phyloP scores from a whole-genome alignment of 1,284 basidiomycete species.

The Testicularia cyperi region DNA sequence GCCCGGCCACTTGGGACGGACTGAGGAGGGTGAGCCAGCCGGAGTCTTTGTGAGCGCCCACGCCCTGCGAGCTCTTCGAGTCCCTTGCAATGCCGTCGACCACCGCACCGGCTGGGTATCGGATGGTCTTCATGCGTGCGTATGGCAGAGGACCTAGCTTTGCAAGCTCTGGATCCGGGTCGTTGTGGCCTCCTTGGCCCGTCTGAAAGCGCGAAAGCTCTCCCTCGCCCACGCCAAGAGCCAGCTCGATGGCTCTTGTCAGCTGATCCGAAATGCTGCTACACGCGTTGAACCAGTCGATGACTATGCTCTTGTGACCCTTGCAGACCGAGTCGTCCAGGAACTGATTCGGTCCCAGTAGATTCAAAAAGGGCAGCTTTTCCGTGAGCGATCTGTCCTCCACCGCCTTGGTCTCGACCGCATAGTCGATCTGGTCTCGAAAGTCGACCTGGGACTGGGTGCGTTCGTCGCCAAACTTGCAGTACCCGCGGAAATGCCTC shows the following conservation, averaged over 20 bases:
- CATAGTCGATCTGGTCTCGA: slow-evolving; percentile 45
- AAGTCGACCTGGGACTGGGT: slow-evolving; percentile 34
- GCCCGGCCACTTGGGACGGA: slow-evolving; percentile 32
- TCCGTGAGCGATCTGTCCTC: slow-evolving; percentile 2
- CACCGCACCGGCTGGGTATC: slow-evolving; percentile 30
- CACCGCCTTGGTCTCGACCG: slow-evolving; percentile 6
- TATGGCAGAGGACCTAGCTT: slow-evolving; percentile 24
- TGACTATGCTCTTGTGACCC: slow-evolving; percentile 9
- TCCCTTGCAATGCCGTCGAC: slow-evolving; percentile 40
- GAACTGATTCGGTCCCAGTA: slow-evolving; percentile 51
- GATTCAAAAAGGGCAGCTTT: slow-evolving; percentile 28
- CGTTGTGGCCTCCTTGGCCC: slow-evolving; percentile 1
- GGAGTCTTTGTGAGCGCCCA: slow-evolving; percentile 52
- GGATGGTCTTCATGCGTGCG: slow-evolving; percentile 49
- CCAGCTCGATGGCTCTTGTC: slow-evolving; percentile 43
- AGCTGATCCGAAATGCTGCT: slow-evolving; percentile 22
- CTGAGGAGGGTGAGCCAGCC: slow-evolving; percentile 50
- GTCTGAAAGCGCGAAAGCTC: slow-evolving; percentile 27
- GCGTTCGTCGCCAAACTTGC: slow-evolving; percentile 45
- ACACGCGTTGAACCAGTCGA: slow-evolving; percentile 33
- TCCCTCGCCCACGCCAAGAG: slow-evolving; percentile 21
- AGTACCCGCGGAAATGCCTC: slow-evolving; percentile 46
- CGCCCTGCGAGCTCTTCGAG: slow-evolving; percentile 37
- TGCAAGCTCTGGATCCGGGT: slow-evolving; percentile 1
- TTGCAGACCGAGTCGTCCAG: slow-evolving; percentile 15